Conservation (phyloP, 352 stramenopile species). For the Globisporangium paroecandrum region DNA sequence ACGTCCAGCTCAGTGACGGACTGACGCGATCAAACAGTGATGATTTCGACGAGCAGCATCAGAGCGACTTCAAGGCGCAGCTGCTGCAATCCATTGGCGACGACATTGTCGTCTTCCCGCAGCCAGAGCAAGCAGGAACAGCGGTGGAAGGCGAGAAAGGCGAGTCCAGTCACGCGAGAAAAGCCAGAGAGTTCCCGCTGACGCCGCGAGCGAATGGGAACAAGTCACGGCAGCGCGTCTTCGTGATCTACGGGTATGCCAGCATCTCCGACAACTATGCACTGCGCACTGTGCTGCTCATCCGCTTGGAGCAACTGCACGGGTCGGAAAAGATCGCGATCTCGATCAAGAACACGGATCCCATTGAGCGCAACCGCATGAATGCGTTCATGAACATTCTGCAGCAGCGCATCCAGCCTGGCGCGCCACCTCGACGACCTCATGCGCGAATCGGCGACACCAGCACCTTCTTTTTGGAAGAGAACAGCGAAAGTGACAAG, state of each 20-base stretch:
- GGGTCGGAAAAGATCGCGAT: slow-evolving; percentile 67
- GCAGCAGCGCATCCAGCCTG: slow-evolving; percentile 63
- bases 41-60: slow-evolving; percentile 15
- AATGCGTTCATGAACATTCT: slow-evolving; percentile 49
- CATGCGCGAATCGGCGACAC: slow-evolving; percentile 40
- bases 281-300: slow-evolving; percentile 48
- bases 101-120: slow-evolving; percentile 56
- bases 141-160: neutral
- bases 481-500: slow-evolving; percentile 27
- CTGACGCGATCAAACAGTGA: slow-evolving; percentile 20
- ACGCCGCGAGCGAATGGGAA: slow-evolving; percentile 14
- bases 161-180: slow-evolving; percentile 5
- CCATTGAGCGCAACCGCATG: slow-evolving; percentile 43
- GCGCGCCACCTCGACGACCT: slow-evolving; percentile 34
- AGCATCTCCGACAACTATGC: slow-evolving; percentile 40
- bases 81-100: slow-evolving; percentile 46
- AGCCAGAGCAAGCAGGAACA: slow-evolving; percentile 7
- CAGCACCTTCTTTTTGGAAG: slow-evolving; percentile 51
- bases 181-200: slow-evolving; percentile 1
- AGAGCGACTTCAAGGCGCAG: slow-evolving; percentile 42
- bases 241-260: slow-evolving; percentile 59
- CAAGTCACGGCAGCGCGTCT: slow-evolving; percentile 20
- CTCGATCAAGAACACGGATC: slow-evolving; percentile 67
- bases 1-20: slow-evolving; percentile 7
- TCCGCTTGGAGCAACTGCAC: slow-evolving; percentile 65